Percentiles rank a stretch among this genome's conserved stretches.
phyloP scores from a whole-genome alignment of 805 yeast species.

The Torulaspora maleeae region DNA sequence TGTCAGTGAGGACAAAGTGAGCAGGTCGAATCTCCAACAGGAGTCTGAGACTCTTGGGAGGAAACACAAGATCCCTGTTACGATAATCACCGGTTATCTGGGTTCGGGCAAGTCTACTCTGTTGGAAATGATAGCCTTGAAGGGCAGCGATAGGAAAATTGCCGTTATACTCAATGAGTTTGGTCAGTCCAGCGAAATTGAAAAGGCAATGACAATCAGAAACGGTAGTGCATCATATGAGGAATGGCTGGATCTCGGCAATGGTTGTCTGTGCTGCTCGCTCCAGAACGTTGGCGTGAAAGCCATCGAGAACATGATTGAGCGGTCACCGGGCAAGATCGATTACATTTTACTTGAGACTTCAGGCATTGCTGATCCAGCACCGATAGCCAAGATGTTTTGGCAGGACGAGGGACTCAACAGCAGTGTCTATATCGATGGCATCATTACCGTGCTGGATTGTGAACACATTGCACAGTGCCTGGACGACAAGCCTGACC shows the following conservation, averaged over 20 bases:
- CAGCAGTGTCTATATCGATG: constrained; percentile 83
- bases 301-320: constrained; percentile 85
- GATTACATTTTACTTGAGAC: constrained; percentile 93
- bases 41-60: constrained; percentile 6
- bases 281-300: constrained; percentile 92
- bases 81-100: constrained; percentile 89
- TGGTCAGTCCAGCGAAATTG: constrained; percentile 87
- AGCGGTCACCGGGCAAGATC: constrained; percentile 62
- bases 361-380: constrained; percentile 96
- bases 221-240: constrained; percentile 52
- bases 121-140: constrained; percentile 65
- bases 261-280: constrained; percentile 95
- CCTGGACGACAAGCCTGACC: constrained; percentile 54
- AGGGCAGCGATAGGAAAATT: constrained; percentile 59
- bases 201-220: constrained; percentile 71
- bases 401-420: constrained; percentile 92
- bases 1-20: constrained; percentile 30
- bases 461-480: constrained; percentile 58
- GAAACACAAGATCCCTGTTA: constrained; percentile 67
- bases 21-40: constrained; percentile 29
- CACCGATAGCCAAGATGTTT: constrained; percentile 94
- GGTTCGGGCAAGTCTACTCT: constrained; percentile 94
- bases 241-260: constrained; percentile 95
- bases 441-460: constrained; percentile 85
- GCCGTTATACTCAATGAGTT: constrained; percentile 92